Conservation (phyloP, 805 yeast species). For the Phaffomyces antillensis region DNA sequence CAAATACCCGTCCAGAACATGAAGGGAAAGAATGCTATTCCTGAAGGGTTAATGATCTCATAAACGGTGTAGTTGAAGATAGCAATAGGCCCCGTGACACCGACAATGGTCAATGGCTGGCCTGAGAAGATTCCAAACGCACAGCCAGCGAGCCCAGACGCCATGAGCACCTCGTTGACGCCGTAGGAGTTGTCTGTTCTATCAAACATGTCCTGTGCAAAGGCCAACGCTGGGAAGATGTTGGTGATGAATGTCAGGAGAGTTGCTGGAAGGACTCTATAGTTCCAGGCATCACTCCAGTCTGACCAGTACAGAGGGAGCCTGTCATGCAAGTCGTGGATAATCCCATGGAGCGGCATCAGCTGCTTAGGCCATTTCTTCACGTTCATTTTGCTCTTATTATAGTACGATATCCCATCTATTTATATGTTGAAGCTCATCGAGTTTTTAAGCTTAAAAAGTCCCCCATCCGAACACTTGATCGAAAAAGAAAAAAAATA, state of each 20-base stretch:
- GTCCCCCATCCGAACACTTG: too few species aligned
- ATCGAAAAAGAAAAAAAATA: too few species aligned
- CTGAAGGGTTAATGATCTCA: conserved; percentile 52
- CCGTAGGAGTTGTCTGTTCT: conserved; percentile 84
- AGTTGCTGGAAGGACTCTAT: conserved; percentile 82
- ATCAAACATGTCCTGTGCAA: conserved; percentile 96
- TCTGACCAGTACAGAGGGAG: conserved; percentile 68
- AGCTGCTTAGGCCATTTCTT: not conserved
- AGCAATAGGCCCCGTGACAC: conserved; percentile 93
- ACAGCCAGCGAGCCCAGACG: conserved; percentile 84
- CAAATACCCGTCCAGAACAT: conserved; percentile 96
- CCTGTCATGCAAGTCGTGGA: conserved; percentile 29
- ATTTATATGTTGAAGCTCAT: not conserved
- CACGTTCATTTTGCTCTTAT: too few species aligned
- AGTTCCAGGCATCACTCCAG: conserved; percentile 76
- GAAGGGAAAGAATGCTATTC: conserved; percentile 57
- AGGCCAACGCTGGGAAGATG: conserved; percentile 86
- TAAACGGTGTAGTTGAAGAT: conserved; percentile 90
- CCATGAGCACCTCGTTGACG: conserved; percentile 77
- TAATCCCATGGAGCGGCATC: conserved; percentile 23
- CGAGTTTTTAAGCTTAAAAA: too few species aligned
- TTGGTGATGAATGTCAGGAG: conserved; percentile 84
- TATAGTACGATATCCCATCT: not conserved
- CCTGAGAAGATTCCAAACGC: conserved; percentile 83
- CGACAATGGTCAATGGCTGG: conserved; percentile 91